Conservation (phyloP, 1,284 basidiomycete genomes). For the Malassezia furfur region DNA sequence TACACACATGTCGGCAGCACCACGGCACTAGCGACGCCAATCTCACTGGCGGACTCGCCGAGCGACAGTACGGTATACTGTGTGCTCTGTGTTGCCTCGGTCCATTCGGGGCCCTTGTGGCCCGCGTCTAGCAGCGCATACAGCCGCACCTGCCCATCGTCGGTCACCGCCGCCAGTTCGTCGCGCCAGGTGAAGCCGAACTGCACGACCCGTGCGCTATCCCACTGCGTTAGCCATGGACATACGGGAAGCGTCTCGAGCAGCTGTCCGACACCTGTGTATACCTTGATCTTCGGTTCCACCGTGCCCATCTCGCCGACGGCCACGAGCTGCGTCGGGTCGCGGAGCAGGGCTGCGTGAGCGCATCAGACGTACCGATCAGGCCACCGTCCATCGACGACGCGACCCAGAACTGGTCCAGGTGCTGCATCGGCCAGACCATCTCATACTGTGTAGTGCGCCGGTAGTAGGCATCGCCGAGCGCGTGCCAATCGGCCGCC, state of each 20-base stretch:
- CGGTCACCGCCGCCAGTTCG: constrained; percentile 72
- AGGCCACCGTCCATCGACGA: constrained; percentile 79
- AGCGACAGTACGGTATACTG: constrained; percentile 76
- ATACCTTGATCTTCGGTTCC: constrained; percentile 57
- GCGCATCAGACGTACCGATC: constrained; percentile 56
- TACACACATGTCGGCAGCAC: constrained; percentile 80
- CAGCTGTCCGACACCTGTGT: constrained; percentile 51
- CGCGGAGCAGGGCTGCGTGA: constrained; percentile 68
- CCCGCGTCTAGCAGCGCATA: constrained; percentile 60
- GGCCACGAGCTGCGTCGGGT: constrained; percentile 69
- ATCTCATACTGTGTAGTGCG: constrained; percentile 74
- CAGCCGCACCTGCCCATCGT: constrained; percentile 80
- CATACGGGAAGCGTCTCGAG: constrained; percentile 50
- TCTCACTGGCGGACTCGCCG: constrained; percentile 71
- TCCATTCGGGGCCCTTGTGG: constrained; percentile 14
- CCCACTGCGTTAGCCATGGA: constrained; percentile 53
- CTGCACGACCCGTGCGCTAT: constrained; percentile 61
- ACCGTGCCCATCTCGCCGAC: constrained; percentile 60
- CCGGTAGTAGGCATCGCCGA: constrained; percentile 50
- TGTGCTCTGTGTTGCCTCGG: constrained; percentile 52
- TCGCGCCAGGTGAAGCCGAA: constrained; percentile 76
- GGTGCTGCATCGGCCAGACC: constrained; percentile 65
- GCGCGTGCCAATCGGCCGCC: constrained; percentile 32
- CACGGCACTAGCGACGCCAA: constrained; percentile 69
- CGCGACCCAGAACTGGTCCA: constrained; percentile 70